Base-by-base conservation (phyloP, 2,329 filamentous ascomycete species). In the Fusarium sp. region DNA sequence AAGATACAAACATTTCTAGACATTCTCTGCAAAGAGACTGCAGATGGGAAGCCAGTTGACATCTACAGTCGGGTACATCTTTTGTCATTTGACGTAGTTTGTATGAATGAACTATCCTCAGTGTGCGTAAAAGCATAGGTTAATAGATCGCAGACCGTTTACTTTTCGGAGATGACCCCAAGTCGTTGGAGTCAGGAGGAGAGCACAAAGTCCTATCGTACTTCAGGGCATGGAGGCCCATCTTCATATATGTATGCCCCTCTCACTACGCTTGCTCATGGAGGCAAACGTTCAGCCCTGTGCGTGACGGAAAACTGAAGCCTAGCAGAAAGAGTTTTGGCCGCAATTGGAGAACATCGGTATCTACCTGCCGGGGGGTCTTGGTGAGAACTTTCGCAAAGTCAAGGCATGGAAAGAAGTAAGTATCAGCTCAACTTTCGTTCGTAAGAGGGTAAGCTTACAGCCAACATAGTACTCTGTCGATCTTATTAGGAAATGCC, bases 321-420 rank as follows among this genome's bases (percentile, higher is more conserved):
- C 3, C 2, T 9, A 16, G 11, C 44, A 62, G 59, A 62, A 62
- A 40, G 59, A 62, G 22, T 62, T 62, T 9, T 55, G 29, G 29
- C 59, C 46, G 20, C 44, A 38, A 12, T 8, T 62, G 46, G 59
- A 62, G 35, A 7, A 14, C 2, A n/a, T 53, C 11, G 59, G 59
- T n/a, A 31, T 53, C 20, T 62, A 62, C 14, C 5, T 62, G 9
- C 59, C 59, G 17, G 59, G 59, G 29, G 16, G 16, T 8, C 31
- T 62, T 31, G 59, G 59, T 8, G 44, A 31, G 10, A 38, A 62
- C 35, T 62, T 62, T 24, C 44, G 59, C 20, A 40, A 53, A 27
- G 59, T 62, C 44, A 38, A 27, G 31, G 35, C 59, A 31, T 62
- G 59, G 59, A 62, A 62, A 53, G 33, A 51, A 46, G 59, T 62